These are phyloP conservation scores for Fomes fomentarius DNA, from an alignment of 1,284 basidiomycete species.

Conservation along the genomic window DNA sequence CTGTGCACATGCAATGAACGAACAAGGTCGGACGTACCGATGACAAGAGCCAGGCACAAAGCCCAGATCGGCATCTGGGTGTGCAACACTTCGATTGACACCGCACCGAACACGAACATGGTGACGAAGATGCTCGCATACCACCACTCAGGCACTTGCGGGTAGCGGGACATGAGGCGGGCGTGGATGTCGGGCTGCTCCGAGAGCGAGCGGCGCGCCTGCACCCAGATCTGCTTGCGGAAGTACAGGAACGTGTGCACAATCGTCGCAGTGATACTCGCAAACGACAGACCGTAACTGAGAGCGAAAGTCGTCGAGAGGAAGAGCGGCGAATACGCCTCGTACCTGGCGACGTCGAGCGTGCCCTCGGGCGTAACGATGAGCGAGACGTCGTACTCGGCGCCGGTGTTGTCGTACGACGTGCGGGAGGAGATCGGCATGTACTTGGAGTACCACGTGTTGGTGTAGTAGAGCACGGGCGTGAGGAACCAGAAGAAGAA, in stretches of 20 bases:
- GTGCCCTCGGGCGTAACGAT: constrained; percentile 48
- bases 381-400: constrained; percentile 52
- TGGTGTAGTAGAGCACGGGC: constrained; percentile 53
- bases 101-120: constrained; percentile 63
- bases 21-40: constrained; percentile 30
- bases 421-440: constrained; percentile 38
- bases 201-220: constrained; percentile 46
- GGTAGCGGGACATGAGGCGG: constrained; percentile 61
- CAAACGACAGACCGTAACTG: constrained; percentile 64
- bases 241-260: constrained; percentile 64
- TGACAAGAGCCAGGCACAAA: constrained; percentile 45
- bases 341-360: constrained; percentile 55
- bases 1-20: neutral
- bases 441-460: constrained; percentile 44
- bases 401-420: constrained; percentile 46
- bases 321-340: constrained; percentile 61
- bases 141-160: constrained; percentile 65
- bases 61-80: constrained; percentile 73
- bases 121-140: constrained; percentile 51
- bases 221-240: constrained; percentile 56
- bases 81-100: constrained; percentile 72
- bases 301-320: constrained; percentile 58
- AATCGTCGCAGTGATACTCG: constrained; percentile 55
- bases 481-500: constrained; percentile 61
- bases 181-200: constrained; percentile 70